phyloP scores from a whole-genome alignment of 176 grass and related monocot species.

The Zizania latifolia region DNA sequence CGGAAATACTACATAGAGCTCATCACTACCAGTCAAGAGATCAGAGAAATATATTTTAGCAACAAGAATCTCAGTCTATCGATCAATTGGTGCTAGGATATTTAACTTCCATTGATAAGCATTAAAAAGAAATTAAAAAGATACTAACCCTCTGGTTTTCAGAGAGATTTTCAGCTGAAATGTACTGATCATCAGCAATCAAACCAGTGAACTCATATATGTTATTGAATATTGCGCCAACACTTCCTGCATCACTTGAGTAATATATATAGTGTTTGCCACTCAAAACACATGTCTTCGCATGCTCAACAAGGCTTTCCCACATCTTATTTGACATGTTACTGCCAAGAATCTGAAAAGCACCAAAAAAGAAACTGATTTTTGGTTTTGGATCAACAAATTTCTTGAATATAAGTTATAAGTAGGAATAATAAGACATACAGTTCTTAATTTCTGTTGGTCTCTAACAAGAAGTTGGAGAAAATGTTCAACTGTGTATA shows the following conservation, averaged over 20 bases:
- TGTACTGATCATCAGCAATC: slow-evolving; percentile 72
- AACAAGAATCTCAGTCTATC: neutral
- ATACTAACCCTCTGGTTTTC: slow-evolving; percentile 76
- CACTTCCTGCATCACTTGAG: slow-evolving; percentile 43
- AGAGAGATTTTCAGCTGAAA: slow-evolving; percentile 66
- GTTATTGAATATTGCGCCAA: slow-evolving; percentile 80
- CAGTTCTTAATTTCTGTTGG: slow-evolving; percentile 68
- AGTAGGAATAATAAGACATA: slow-evolving; percentile 36
- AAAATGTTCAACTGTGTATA: slow-evolving; percentile 78
- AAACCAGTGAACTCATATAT: slow-evolving; percentile 79
- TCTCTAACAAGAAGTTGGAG: slow-evolving; percentile 72
- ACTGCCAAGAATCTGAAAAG: slow-evolving; percentile 64
- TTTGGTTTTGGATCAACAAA: slow-evolving; percentile 12
- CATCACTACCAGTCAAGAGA: neutral
- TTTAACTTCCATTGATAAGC: neutral
- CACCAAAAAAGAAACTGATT: neutral
- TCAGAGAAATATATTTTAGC: slow-evolving; percentile 7
- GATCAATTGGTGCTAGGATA: neutral
- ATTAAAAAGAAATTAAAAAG: neutral
- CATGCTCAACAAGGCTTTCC: slow-evolving; percentile 85
- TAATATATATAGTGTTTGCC: slow-evolving; percentile 89
- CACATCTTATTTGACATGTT: slow-evolving; percentile 90
- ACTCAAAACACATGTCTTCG: slow-evolving; percentile 77
- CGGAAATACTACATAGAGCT: neutral
- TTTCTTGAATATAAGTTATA: neutral